Evolutionary conservation across 176 grass and related monocot species (phyloP), one percentile per base, ranked within the genome.

Genomic region (Eremochloa ophiuroides): DNA sequence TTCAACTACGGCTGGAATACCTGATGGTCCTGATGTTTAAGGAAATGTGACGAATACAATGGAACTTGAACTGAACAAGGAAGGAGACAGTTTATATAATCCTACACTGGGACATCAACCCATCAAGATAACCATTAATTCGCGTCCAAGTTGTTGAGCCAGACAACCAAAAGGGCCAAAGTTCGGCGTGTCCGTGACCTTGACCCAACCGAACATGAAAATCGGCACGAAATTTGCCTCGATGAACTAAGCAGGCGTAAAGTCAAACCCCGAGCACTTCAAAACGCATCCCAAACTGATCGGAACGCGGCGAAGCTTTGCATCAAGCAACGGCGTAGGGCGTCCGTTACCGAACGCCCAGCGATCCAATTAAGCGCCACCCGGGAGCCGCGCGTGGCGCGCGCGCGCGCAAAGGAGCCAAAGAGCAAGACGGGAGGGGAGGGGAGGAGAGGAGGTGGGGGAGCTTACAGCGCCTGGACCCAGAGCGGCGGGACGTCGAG

Each of bases 401-500:
- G 9, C 53, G 43, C 55, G 3, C 55, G 10, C 38, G 10, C 62
- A 35, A 8, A 43, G 53, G 8, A 67, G 71, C 2, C 53, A 58
- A 1, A 25, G 53, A n/a, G 59, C 26, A 35, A 39, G 35, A 41
- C 3, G 67, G 40, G n/a, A 62, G n/a, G 16, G 28, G 2, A 3
- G 3, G 34, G 34, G 34, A 35, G 34, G n/a, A n/a, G 16, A 18
- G 1, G 39, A 0, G 23, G 5, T 29, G 30, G 46, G 35, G 7
- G n/a, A 29, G 39, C 88, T 83, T 82, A 97, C 94, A 97, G 84
- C 59, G 80, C 55, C 76, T 84, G 91, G 48, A 93, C 91, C 94
- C 94, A 97, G 68, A 18, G 56, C 53, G 53, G 47, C 25, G 94
- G 94, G 55, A 97, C 91, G 85, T 97, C 94, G 70, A 89, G 85